These are phyloP conservation scores for Halenospora varia DNA, from an alignment of 495 filamentous ascomycete genomes.

Conservation along the genomic window DNA sequence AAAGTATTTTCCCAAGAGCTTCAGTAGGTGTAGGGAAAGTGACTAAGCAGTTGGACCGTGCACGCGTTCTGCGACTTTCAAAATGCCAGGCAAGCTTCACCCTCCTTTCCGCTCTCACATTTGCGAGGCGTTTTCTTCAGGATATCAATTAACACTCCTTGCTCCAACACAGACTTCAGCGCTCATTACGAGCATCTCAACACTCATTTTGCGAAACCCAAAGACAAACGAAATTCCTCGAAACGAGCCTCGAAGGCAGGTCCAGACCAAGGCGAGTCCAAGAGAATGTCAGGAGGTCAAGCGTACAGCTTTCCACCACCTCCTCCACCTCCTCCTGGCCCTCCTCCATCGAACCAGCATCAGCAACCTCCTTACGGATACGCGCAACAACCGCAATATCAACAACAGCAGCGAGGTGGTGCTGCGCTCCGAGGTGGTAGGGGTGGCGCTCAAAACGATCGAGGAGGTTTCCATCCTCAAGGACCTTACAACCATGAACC, in stretches of 20 bases:
- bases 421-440: constrained; percentile 33
- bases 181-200: neutral
- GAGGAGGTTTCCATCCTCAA: constrained; percentile 19
- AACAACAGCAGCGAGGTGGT: constrained; percentile 30
- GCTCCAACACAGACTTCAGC: constrained; percentile 9
- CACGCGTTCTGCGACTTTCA: neutral
- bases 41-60: neutral
- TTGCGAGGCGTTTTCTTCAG: neutral
- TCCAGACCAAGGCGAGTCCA: neutral
- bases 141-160: constrained; percentile 25
- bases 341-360: constrained; percentile 24
- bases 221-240: neutral
- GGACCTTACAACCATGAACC: constrained; percentile 18
- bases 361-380: constrained; percentile 31
- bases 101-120: constrained; percentile 2
- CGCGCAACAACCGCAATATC: constrained; percentile 16
- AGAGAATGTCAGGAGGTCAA: constrained; percentile 20
- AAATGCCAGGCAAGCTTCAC: constrained; percentile 10
- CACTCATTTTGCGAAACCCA: neutral
- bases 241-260: neutral
- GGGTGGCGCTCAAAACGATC: constrained; percentile 29
- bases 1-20: neutral
- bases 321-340: constrained; percentile 43
- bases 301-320: constrained; percentile 49
- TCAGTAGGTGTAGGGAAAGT: neutral